Evolutionary conservation across 1,139 yeast genomes (phyloP).

Genomic region (Chernovozyma aurita): DNA sequence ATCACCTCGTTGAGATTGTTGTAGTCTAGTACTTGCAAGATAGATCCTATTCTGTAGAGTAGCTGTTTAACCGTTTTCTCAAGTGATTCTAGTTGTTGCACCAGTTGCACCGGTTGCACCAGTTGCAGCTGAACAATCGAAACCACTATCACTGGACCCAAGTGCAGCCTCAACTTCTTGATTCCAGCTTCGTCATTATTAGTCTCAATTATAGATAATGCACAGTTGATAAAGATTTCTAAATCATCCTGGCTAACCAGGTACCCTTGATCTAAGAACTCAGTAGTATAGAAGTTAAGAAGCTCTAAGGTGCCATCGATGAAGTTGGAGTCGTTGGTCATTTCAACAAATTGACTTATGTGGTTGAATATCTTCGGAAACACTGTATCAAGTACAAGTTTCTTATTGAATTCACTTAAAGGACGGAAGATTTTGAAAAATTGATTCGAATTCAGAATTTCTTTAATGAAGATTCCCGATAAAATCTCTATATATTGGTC

Average conservation of each 20-base stretch:
- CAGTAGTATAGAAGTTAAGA: constrained; percentile 18
- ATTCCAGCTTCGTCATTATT: not conserved
- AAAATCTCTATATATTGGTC: constrained; percentile 22
- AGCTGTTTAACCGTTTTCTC: constrained; percentile 9
- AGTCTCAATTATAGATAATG: constrained; percentile 32
- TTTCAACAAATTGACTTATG: constrained; percentile 30
- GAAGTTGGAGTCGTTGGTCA: constrained; percentile 31
- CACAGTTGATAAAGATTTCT: constrained; percentile 24
- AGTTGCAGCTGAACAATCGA: not conserved
- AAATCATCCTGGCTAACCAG: constrained; percentile 22
- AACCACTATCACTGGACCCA: constrained; percentile 1
- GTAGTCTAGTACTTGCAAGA: constrained; percentile 20
- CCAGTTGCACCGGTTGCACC: not conserved
- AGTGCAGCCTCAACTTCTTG: not conserved
- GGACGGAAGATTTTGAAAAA: constrained; percentile 19
- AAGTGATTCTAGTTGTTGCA: not conserved
- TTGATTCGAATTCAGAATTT: constrained; percentile 15
- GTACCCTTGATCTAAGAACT: constrained; percentile 23
- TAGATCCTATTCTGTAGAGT: constrained; percentile 42
- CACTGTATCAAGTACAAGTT: constrained; percentile 29
- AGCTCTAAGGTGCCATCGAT: constrained; percentile 24
- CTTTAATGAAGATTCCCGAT: constrained; percentile 30
- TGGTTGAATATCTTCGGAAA: constrained; percentile 38
- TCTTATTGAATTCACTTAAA: constrained; percentile 21
- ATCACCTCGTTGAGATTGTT: constrained; percentile 25